Base-by-base conservation (phyloP, 1,284 basidiomycete genomes). In the Apiotrichum montevideense region DNA sequence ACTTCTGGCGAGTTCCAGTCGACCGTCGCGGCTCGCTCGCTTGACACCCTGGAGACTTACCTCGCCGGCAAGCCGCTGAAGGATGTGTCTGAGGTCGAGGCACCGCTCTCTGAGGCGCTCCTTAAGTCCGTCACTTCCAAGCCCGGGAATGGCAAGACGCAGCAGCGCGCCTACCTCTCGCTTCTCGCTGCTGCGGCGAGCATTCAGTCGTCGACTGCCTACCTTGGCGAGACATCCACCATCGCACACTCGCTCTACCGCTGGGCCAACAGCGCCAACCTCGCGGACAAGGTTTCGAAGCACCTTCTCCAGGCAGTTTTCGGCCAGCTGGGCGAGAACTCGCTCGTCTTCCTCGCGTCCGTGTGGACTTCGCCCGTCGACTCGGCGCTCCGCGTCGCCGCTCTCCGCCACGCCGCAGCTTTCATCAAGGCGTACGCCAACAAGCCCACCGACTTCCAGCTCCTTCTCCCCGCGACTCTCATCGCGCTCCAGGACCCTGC, bases 341-440 rank as follows among this genome's bases (percentile, higher is more conserved):
- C 86, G 0, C 78, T 97, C n/a, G 79, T 86, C 1, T 94, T 98
- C 79, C 82, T 98, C 21, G 82, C 85, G 13, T 82, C 87, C 6
- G 63, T 87, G 37, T 88, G 87, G 86, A 76, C 80, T 34, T 70
- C 60, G 13, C 62, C 59, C 39, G 62, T 68, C 15, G 70, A 71
- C 43, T 63, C 72, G 9, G 55, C 70, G 7, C 55, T 57, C 8
- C 87, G 91, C 62, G 81, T 84, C 10, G 80, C 83, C 3, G 88
- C 93, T 0, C 87, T 96, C 62, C 77, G 88, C 33, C 85, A 91
- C 65, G 88, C 90, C 0, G 82, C 86, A 62, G 80, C 80, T 0
- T 80, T 80, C 47, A 68, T 83, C 14, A 68, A 77, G 39, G 83
- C 84, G 14, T 81, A 80, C 33, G 46, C 57, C 2, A 53, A 54